Percentiles rank a stretch among this genome's conserved stretches.
Evolutionary conservation across 192 early-diverging fungal species (phyloP).

Genomic region (Coemansia sp.): DNA sequence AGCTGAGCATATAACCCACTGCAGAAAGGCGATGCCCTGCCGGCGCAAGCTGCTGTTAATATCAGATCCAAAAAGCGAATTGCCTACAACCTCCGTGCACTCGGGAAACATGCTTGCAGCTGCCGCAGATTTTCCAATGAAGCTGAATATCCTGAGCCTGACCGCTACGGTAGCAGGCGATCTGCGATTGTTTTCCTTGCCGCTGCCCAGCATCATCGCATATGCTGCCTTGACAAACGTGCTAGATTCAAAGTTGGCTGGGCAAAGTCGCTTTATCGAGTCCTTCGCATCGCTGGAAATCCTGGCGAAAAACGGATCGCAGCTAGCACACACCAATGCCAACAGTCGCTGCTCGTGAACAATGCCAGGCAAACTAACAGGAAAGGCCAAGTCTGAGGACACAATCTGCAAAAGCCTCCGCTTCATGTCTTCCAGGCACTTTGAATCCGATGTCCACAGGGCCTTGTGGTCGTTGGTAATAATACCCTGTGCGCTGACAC

Average conservation of each 20-base stretch:
- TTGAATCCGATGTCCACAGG: conserved; percentile 57
- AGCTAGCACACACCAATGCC: conserved; percentile 39
- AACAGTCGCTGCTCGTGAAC: conserved; percentile 56
- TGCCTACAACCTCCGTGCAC: conserved; percentile 71
- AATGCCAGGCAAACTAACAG: conserved; percentile 28
- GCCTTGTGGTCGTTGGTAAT: conserved; percentile 75
- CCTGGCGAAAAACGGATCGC: conserved; percentile 71
- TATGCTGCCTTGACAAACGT: conserved; percentile 56
- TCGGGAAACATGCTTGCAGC: conserved; percentile 69
- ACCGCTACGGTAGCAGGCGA: conserved; percentile 24
- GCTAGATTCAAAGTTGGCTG: conserved; percentile 69
- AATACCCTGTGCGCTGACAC: conserved; percentile 7
- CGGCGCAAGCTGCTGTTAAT: conserved; percentile 66
- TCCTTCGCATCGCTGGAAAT: conserved; percentile 70
- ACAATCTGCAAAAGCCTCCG: conserved; percentile 24
- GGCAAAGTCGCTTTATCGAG: conserved; percentile 65
- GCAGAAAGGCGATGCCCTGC: conserved; percentile 78
- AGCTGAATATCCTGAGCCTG: conserved; percentile 36
- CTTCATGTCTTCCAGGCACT: conserved; percentile 30
- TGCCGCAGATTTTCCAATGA: conserved; percentile 55
- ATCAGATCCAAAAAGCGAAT: conserved; percentile 70
- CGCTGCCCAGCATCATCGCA: conserved; percentile 62
- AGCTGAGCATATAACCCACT: conserved; percentile 84
- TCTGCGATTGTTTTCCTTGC: conserved; percentile 7
- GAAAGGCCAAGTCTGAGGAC: conserved; percentile 43